phyloP scores from a whole-genome alignment of 306 rosid genomes.

The Datisca glomerata region DNA sequence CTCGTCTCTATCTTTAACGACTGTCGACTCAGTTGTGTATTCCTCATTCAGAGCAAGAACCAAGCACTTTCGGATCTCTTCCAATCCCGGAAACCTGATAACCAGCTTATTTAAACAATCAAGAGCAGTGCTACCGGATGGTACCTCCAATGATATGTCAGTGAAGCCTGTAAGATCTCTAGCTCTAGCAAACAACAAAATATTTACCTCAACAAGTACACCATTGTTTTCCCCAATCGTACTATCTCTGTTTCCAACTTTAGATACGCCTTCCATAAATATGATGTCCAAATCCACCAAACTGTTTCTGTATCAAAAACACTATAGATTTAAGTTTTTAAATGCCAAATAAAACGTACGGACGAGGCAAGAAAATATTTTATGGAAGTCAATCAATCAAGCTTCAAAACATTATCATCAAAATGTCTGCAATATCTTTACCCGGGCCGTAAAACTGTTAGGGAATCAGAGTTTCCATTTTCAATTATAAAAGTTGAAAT shows the following conservation, averaged over 20 bases:
- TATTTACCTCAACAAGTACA: conserved; percentile 43
- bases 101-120: conserved; percentile 63
- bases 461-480: no score
- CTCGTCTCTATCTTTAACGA: conserved; percentile 63
- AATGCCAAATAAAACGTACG: no score
- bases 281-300: no score
- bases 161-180: conserved; percentile 63
- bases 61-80: conserved; percentile 63
- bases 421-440: no score
- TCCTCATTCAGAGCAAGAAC: conserved; percentile 82
- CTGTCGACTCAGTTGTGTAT: conserved; percentile 40
- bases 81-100: conserved; percentile 50
- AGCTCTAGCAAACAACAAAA: conserved; percentile 79
- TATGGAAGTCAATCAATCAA: no score
- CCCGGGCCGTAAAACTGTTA: no score
- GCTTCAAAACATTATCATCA: no score
- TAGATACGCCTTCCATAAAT: not conserved
- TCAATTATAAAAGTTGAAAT: no score
- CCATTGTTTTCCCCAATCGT: conserved; percentile 5
- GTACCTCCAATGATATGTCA: conserved; percentile 53
- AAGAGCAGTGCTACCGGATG: conserved; percentile 50
- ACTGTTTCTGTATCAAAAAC: no score
- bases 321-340: no score
- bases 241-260: conserved; percentile 10
- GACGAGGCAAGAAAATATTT: no score